phyloP scores from a whole-genome alignment of 164 flowering plant species.

The Aristolochia californica region DNA sequence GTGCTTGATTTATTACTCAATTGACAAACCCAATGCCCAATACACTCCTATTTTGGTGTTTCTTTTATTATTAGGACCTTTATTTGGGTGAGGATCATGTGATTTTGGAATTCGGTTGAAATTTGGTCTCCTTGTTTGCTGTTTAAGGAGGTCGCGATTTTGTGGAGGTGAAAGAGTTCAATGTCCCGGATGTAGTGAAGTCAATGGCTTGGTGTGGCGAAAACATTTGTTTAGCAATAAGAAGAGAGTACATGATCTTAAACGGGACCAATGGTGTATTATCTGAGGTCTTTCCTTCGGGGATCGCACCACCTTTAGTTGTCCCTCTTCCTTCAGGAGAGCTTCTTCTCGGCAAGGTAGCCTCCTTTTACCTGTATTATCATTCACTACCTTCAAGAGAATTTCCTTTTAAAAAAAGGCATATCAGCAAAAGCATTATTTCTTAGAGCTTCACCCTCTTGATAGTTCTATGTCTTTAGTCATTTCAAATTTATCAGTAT shows the following conservation, averaged over 20 bases:
- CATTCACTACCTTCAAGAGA: background rate
- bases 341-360: constrained; percentile 92
- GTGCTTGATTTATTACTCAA: too few relatives aligned
- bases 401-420: too few relatives aligned
- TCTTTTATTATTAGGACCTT: too few relatives aligned
- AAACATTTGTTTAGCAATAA: constrained; percentile 83
- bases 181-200: constrained; percentile 81
- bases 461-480: too few relatives aligned
- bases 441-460: too few relatives aligned
- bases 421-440: too few relatives aligned
- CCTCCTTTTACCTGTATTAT: background rate
- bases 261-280: constrained; percentile 67
- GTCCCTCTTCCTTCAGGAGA: constrained; percentile 85
- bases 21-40: too few relatives aligned
- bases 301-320: constrained; percentile 83
- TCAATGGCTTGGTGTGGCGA: constrained; percentile 99
- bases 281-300: constrained; percentile 83
- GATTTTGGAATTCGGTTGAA: too few relatives aligned
- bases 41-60: too few relatives aligned
- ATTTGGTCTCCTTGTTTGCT: too few relatives aligned
- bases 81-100: too few relatives aligned
- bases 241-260: constrained; percentile 69
- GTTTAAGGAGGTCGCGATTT: constrained; percentile 80
- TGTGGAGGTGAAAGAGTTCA: constrained; percentile 96
- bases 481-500: too few relatives aligned